phyloP scores from a whole-genome alignment of 345 rosid genomes.

The Erucastrum elatum region DNA sequence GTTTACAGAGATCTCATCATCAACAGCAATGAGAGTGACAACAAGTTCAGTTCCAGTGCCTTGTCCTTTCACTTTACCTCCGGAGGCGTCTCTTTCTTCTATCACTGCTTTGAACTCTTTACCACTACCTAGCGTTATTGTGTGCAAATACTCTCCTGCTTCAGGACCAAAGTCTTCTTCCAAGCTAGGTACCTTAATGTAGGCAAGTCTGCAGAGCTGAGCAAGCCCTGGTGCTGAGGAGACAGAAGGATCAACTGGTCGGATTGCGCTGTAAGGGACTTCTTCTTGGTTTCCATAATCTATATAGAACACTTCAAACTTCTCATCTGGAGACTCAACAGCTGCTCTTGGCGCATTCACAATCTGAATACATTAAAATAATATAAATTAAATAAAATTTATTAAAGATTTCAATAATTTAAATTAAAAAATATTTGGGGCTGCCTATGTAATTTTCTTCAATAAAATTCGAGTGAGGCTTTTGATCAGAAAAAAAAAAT shows the following conservation, averaged over 20 bases:
- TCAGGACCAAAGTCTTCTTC: constrained; percentile 86
- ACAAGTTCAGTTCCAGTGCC: constrained; percentile 72
- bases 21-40: constrained; percentile 72
- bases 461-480: too few species aligned
- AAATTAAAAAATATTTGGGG: too few species aligned
- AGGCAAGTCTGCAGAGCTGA: constrained; percentile 92
- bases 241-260: constrained; percentile 76
- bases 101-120: constrained; percentile 75
- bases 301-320: constrained; percentile 88
- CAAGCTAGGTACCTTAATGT: constrained; percentile 80
- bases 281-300: constrained; percentile 95
- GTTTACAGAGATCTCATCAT: constrained; percentile 78
- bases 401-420: too few species aligned
- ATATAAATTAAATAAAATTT: too few species aligned
- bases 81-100: constrained; percentile 85
- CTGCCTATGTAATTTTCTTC: too few species aligned
- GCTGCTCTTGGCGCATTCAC: constrained; percentile 78
- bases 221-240: constrained; percentile 75
- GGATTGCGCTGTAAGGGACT: constrained; percentile 64
- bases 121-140: constrained; percentile 53
- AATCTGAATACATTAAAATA: constrained; percentile 44
- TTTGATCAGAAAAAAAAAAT: too few species aligned
- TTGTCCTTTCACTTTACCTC: constrained; percentile 91
- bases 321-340: constrained; percentile 66
- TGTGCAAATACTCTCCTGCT: constrained; percentile 77